A percentile compares a stretch with the other conserved stretches of the same genome.
Conservation (phyloP, 2,329 filamentous ascomycete species). For the Xylaria sp. region DNA sequence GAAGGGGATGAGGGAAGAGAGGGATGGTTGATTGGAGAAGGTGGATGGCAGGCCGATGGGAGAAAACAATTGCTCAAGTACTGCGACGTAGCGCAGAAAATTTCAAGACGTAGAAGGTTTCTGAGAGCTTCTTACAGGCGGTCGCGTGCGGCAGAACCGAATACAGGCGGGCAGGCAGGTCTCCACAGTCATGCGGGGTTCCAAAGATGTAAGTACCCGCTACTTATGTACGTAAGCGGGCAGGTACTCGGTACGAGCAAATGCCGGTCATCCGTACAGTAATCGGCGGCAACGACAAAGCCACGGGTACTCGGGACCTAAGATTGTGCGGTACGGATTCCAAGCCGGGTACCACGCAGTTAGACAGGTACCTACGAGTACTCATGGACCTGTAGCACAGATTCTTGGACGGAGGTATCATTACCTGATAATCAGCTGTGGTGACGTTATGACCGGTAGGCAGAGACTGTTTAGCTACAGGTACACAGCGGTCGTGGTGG, state of each 20-base stretch:
- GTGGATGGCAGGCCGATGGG: constrained; percentile 21
- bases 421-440: no score
- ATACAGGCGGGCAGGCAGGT: constrained; percentile 14
- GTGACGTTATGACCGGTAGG: no score
- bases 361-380: no score
- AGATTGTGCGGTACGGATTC: no score
- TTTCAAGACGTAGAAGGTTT: constrained; percentile 27
- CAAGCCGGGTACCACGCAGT: no score
- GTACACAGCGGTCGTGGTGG: no score
- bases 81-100: constrained; percentile 26
- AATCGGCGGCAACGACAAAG: not conserved
- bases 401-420: no score
- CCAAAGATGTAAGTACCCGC: not conserved
- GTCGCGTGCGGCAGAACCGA: constrained; percentile 25
- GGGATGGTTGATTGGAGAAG: constrained; percentile 29
- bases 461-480: no score
- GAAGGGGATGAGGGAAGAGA: constrained; percentile 12
- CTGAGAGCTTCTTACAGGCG: constrained; percentile 30
- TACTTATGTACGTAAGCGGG: not conserved
- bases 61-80: constrained; percentile 19
- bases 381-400: no score
- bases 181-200: not conserved
- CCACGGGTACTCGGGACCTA: no score
- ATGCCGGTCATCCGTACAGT: not conserved
- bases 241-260: not conserved